Evolutionary conservation across 2,329 filamentous ascomycete genomes (phyloP).

Genomic region (Penicillium glabrum): DNA sequence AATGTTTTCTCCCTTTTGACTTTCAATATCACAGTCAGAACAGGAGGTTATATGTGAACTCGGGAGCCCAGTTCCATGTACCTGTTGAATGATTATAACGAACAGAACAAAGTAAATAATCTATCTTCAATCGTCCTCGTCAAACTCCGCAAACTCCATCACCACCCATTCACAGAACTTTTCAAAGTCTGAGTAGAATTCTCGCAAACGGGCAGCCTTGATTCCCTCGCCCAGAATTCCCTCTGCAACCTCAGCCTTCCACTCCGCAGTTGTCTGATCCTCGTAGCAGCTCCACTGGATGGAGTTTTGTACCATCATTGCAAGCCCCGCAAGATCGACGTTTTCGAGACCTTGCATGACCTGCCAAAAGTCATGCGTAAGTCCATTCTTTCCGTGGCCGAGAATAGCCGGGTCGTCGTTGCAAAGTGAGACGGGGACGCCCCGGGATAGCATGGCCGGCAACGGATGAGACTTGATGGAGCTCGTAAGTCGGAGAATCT

Average conservation of each 20-base stretch:
- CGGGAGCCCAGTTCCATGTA: no score
- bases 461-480: slow-evolving; percentile 77
- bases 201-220: slow-evolving; percentile 69
- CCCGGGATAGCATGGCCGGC: slow-evolving; percentile 78
- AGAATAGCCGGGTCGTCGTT: slow-evolving; percentile 91
- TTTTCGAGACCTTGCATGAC: slow-evolving; percentile 89
- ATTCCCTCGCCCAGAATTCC: slow-evolving; percentile 70
- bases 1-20: no score
- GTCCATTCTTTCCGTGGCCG: slow-evolving; percentile 75
- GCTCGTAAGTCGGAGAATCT: slow-evolving; percentile 75
- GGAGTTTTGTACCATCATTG: slow-evolving; percentile 86
- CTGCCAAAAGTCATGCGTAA: slow-evolving; percentile 95
- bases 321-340: slow-evolving; percentile 81
- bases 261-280: slow-evolving; percentile 69
- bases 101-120: background rate
- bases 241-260: slow-evolving; percentile 70
- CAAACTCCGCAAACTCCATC: slow-evolving; percentile 64
- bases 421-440: slow-evolving; percentile 78
- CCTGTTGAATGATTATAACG: no score
- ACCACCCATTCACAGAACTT: slow-evolving; percentile 89
- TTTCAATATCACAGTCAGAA: no score
- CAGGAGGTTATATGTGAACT: no score
- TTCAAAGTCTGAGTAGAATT: slow-evolving; percentile 84
- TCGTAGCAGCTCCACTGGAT: slow-evolving; percentile 88
- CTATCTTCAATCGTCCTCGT: slow-evolving; percentile 39